Base-by-base conservation (phyloP, 176 grass and related monocot genomes). In the Rhynchospora breviuscula region DNA sequence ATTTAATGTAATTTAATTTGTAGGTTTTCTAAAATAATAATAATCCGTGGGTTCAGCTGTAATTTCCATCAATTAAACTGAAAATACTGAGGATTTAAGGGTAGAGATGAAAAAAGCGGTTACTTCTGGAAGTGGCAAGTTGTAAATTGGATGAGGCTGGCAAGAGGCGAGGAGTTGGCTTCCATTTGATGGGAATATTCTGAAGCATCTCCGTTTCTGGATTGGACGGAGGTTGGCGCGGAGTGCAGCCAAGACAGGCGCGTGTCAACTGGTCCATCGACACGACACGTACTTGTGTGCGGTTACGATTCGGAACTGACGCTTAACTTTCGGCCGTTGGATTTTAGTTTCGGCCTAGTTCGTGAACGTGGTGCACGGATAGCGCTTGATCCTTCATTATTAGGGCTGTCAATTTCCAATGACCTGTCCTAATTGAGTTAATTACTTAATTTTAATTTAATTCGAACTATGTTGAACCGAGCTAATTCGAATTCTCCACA, bases 181-280 rank as follows among this genome's bases (percentile, higher is more conserved):
- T 84, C 80, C 84, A 69, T 84, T 92, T 83, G 70, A 46, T 61
- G 25, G 43, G 91, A 76, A 90, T 93, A 93, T 90, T 77, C 91
- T 63, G 26, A 40, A 85, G 25, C 82, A 86, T 86, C 86, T 81
- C 83, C 33, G 43, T 80, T 84, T 84, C 75, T 46, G 52, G 76
- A 1, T 73, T 9, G 23, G 40, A 70, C 48, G 67, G 53, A 79
- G 62, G 60, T 62, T 81, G 85, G 49, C 35, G 26, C 58, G 63
- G 56, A 49, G 47, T 77, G 49, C 49, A 51, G n/a, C 49, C 12
- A 7, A 0, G 10, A 4, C 1, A 9, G 12, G 11, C 49, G 31
- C 73, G 72, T 54, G 72, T 77, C 73, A 56, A 56, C 7, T 21
- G 11, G 6, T 56, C 23, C 21, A 54, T 9, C 21, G 8, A 0